Conservation (phyloP, 257 asterid genomes). For the Hygrophila difformis region DNA sequence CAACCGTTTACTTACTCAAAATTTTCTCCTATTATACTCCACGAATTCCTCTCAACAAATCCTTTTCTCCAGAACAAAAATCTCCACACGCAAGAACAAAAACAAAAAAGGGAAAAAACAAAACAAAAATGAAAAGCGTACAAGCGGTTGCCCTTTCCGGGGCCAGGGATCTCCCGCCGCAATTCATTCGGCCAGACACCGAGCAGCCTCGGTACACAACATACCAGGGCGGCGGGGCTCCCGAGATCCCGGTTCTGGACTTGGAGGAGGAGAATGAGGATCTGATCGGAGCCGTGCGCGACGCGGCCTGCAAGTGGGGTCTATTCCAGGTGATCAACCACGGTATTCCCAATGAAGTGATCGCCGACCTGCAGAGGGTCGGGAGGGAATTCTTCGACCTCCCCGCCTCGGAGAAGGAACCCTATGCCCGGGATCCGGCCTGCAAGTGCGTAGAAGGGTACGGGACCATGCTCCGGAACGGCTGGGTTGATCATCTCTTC, state of each 20-base stretch:
- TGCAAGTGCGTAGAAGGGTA: conserved; percentile 54
- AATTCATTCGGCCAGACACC: conserved; percentile 32
- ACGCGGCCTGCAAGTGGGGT: conserved; percentile 54
- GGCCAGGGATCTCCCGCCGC: conserved; percentile 25
- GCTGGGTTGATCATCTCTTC: conserved; percentile 94
- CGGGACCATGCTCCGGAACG: conserved; percentile 55
- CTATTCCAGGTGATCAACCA: conserved; percentile 59
- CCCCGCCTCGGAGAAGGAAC: conserved; percentile 36
- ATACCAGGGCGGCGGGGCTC: conserved; percentile 17
- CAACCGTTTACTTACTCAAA: no score
- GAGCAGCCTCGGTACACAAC: conserved; percentile 45
- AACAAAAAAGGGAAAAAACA: no score
- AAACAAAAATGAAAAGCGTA: conserved; percentile 12
- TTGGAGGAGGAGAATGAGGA: conserved; percentile 5
- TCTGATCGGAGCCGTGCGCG: conserved; percentile 17
- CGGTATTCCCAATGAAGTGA: conserved; percentile 34
- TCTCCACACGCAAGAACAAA: no score
- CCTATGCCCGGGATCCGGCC: conserved; percentile 33
- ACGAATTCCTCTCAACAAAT: no score
- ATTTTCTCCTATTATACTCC: no score
- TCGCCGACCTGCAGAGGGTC: conserved; percentile 30
- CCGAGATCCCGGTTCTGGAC: conserved; percentile 35
- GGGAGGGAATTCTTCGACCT: conserved; percentile 52
- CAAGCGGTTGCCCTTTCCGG: conserved; percentile 19
- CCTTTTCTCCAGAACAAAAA: no score